phyloP scores from a whole-genome alignment of 441 rosid species.

The Corymbia citriodora region DNA sequence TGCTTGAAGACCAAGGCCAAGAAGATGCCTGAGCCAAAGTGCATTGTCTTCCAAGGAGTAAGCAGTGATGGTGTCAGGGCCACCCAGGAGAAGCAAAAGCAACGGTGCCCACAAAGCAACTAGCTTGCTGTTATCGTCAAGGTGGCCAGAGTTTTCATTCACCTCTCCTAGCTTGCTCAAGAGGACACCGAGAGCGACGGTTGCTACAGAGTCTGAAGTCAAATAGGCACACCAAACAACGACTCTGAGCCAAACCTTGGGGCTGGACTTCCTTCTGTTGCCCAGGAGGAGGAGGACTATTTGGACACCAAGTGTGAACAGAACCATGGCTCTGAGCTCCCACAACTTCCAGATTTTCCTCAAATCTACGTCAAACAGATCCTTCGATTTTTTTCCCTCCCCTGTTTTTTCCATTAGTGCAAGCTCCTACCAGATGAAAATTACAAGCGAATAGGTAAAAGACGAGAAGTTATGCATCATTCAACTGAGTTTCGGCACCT shows the following conservation, averaged over 20 bases:
- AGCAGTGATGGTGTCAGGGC: slow-evolving; percentile 31
- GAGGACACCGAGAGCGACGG: slow-evolving; percentile 21
- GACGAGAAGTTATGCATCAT: not conserved
- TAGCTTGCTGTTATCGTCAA: slow-evolving; percentile 4
- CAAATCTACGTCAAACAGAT: not conserved
- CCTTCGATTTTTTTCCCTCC: too few relatives aligned
- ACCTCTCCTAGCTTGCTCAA: slow-evolving; percentile 8
- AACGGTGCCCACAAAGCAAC: slow-evolving; percentile 34
- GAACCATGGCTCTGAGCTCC: slow-evolving; percentile 23
- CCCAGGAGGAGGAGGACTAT: slow-evolving; percentile 22
- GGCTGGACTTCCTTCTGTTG: slow-evolving; percentile 17
- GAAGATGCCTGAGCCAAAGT: slow-evolving; percentile 32
- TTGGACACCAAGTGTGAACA: slow-evolving; percentile 23
- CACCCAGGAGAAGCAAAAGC: slow-evolving; percentile 35
- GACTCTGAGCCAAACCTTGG: not conserved
- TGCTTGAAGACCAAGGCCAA: slow-evolving; percentile 3
- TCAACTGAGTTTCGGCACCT: not conserved
- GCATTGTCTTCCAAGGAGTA: slow-evolving; percentile 38
- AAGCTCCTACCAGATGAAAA: not conserved
- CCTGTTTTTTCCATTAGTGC: not conserved
- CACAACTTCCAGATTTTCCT: slow-evolving; percentile 22
- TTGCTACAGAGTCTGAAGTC: slow-evolving; percentile 24
- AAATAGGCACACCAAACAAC: slow-evolving; percentile 28
- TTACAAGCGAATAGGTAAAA: not conserved
- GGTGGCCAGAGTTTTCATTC: not conserved